These are phyloP conservation scores for Talinum fruticosum DNA, from an alignment of 148 eudicot species.

Conservation along the genomic window DNA sequence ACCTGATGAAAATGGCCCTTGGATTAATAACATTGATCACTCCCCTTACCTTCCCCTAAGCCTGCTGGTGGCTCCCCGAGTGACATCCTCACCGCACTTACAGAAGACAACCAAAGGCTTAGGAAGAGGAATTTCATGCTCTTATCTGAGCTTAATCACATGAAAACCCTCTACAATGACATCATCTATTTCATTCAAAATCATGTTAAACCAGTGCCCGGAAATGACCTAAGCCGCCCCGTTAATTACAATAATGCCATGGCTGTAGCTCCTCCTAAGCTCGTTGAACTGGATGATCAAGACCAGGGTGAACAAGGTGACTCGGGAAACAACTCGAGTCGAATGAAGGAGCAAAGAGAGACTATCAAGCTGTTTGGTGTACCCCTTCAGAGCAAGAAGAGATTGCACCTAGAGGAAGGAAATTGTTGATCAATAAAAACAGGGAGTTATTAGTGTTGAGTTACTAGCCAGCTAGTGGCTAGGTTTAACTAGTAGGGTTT, in stretches of 20 bases:
- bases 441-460: not conserved
- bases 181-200: slow-evolving; percentile 52
- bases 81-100: slow-evolving; percentile 34
- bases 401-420: slow-evolving; percentile 36
- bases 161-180: slow-evolving; percentile 54
- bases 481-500: slow-evolving; percentile 21
- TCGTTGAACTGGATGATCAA: slow-evolving; percentile 31
- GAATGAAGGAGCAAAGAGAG: slow-evolving; percentile 21
- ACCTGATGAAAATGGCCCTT: slow-evolving; percentile 24
- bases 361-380: slow-evolving; percentile 54
- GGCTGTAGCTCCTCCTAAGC: slow-evolving; percentile 28
- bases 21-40: slow-evolving; percentile 29
- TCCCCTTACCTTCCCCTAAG: slow-evolving; percentile 28
- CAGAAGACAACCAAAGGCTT: slow-evolving; percentile 43
- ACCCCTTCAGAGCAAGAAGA: slow-evolving; percentile 49
- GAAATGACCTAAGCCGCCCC: slow-evolving; percentile 17
- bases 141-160: slow-evolving; percentile 48
- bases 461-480: not conserved
- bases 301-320: slow-evolving; percentile 8
- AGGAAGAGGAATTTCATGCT: slow-evolving; percentile 51
- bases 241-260: slow-evolving; percentile 17
- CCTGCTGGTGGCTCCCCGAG: slow-evolving; percentile 16
- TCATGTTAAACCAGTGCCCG: slow-evolving; percentile 42
- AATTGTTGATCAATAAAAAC: slow-evolving; percentile 7
- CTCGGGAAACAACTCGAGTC: slow-evolving; percentile 4